Evolutionary conservation across 106 monocot genomes (phyloP).

Genomic region (Vanilla planifolia): DNA sequence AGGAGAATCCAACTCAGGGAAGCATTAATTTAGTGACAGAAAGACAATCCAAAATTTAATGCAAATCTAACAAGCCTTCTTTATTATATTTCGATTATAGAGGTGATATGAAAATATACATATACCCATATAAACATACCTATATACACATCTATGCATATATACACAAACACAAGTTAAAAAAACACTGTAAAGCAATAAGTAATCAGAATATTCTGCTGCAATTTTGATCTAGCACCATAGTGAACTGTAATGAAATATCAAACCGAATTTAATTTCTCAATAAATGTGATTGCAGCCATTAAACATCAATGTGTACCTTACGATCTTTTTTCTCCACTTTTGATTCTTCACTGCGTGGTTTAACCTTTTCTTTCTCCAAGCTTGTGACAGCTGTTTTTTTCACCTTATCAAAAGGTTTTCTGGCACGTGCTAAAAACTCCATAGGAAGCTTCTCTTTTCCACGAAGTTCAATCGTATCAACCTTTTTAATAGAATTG

Average conservation of each 20-base stretch:
- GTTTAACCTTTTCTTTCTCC: slow-evolving; percentile 27
- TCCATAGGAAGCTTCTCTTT: slow-evolving; percentile 82
- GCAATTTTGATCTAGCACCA: no score
- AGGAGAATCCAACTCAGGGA: no score
- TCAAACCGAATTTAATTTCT: no score
- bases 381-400: slow-evolving; percentile 11
- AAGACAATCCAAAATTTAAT: no score
- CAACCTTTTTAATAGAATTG: slow-evolving; percentile 20
- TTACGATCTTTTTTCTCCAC: slow-evolving; percentile 95
- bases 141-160: no score
- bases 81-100: no score
- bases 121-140: no score
- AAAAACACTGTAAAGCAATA: neutral
- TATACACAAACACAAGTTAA: neutral
- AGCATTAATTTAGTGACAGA: no score
- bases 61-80: no score
- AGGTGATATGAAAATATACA: no score
- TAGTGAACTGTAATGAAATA: neutral
- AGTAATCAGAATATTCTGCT: neutral
- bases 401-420: slow-evolving; percentile 39
- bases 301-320: slow-evolving; percentile 24
- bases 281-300: neutral
- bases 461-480: slow-evolving; percentile 67
- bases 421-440: slow-evolving; percentile 54
- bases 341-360: slow-evolving; percentile 61